Conservation (phyloP, 1,284 basidiomycete genomes). For the Pholiota adiposa region DNA sequence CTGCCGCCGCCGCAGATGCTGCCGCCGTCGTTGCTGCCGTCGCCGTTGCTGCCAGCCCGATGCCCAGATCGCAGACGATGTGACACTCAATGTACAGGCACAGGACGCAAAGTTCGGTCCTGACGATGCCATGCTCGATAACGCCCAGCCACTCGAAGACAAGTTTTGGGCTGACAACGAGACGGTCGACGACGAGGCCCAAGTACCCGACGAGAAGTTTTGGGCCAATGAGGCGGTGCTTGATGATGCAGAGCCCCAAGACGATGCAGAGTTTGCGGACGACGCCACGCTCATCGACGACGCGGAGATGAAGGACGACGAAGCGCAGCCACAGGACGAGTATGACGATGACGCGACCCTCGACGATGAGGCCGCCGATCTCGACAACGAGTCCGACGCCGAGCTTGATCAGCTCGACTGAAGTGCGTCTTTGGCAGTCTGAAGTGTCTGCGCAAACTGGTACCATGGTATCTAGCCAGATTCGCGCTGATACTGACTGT, state of each 20-base stretch:
- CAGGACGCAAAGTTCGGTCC: too few relatives aligned
- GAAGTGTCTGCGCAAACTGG: too few relatives aligned
- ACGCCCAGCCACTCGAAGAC: too few relatives aligned
- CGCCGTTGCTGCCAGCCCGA: background rate
- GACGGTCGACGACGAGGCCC: too few relatives aligned
- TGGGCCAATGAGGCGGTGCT: too few relatives aligned
- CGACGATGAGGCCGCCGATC: background rate
- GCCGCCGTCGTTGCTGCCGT: background rate
- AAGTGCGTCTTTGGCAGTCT: too few relatives aligned
- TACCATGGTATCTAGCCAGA: too few relatives aligned
- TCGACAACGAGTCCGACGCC: background rate
- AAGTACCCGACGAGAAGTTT: background rate
- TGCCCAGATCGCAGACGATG: background rate
- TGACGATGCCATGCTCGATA: too few relatives aligned
- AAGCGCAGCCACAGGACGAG: too few relatives aligned
- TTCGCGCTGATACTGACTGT: too few relatives aligned
- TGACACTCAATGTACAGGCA: background rate
- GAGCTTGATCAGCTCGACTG: background rate
- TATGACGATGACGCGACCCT: background rate
- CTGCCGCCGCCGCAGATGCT: slow-evolving; percentile 23
- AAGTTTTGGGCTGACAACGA: too few relatives aligned
- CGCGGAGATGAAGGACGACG: too few relatives aligned
- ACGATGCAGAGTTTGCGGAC: background rate
- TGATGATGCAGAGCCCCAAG: background rate
- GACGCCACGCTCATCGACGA: background rate